Evolutionary conservation across 345 rosid genomes (phyloP), one percentile per base, ranked within the genome.

Genomic region (Eutrema yunnanense): DNA sequence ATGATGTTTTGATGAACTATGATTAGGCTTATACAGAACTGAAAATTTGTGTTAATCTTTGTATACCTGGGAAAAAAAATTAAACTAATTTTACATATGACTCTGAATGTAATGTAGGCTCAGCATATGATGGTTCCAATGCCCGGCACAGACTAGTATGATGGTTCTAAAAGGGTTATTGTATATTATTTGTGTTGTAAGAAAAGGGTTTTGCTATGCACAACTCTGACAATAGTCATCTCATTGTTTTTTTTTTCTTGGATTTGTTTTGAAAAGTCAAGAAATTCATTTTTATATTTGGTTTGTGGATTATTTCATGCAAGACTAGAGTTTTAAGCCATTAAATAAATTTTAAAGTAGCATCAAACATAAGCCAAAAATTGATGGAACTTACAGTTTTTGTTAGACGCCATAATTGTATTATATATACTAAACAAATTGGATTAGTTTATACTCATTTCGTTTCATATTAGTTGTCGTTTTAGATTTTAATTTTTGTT

Each of bases 91-190:
- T 9, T 10, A 30, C 16, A 2, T 6, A 50, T 33, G 62, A 50
- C 26, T 40, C 2, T 46, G 50, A 8, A 32, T 50, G 36, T 63
- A 19, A 73, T 71, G 62, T 82, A 92, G 92, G 87, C 68, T 49
- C 91, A 82, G 71, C 90, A 88, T 80, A 57, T 84, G 82, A 82
- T 85, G 83, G 82, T 82, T 78, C 90, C 84, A 8, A 87, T 82
- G 90, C 92, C 83, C 62, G 84, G 85, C 72, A 62, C 80, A 11
- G 88, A 90, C 70, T 83, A 85, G 74, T 37, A 51, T 40, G 14
- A 67, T 36, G 44, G 69, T 75, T 61, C 49, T 12, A 19, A 50
- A 40, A 56, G 6, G 8, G 48, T 29, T 3, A 61, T 14, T 75
- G 74, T 69, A 62, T 69, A 69, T 67, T 67, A 74, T 74, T n/a